Conservation (phyloP, 139 green algal genomes). For the Closterium sp. region DNA sequence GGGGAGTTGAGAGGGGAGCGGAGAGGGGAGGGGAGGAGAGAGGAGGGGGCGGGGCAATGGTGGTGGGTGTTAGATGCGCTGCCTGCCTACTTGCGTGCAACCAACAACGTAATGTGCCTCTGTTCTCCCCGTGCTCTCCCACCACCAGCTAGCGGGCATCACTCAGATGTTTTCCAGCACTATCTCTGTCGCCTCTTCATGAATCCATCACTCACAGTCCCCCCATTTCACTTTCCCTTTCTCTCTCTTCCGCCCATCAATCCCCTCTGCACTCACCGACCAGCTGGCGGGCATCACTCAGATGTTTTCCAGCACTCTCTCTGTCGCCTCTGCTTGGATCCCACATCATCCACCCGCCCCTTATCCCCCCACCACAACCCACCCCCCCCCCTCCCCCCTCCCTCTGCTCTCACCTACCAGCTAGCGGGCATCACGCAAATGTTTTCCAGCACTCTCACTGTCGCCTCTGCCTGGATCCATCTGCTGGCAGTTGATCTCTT, state of each 20-base stretch:
- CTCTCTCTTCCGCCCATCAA: too few species aligned
- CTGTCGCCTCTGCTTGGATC: constrained; percentile 64
- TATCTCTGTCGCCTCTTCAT: constrained; percentile 54
- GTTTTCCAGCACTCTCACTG: constrained; percentile 47
- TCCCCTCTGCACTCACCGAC: too few species aligned
- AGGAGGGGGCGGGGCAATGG: too few species aligned
- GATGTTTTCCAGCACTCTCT: constrained; percentile 50
- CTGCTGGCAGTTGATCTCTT: constrained; percentile 80
- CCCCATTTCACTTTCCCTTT: constrained; percentile 76
- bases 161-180: constrained; percentile 48
- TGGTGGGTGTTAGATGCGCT: too few species aligned
- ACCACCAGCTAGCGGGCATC: constrained; percentile 38
- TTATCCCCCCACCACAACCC: constrained; percentile 54
- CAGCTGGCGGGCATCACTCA: constrained; percentile 42
- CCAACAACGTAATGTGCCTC: too few species aligned
- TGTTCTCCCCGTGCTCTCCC: too few species aligned
- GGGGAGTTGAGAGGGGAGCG: too few species aligned
- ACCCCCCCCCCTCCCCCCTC: background rate
- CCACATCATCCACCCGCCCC: constrained; percentile 80
- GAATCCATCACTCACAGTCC: constrained; percentile 84
- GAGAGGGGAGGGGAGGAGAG: too few species aligned
- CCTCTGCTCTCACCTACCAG: background rate
- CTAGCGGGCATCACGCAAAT: constrained; percentile 40
- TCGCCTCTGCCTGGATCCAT: constrained; percentile 70
- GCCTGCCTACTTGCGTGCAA: too few species aligned